Conservation (phyloP, 371 early-diverging fungal genomes). For the Smittium mucronatum region DNA sequence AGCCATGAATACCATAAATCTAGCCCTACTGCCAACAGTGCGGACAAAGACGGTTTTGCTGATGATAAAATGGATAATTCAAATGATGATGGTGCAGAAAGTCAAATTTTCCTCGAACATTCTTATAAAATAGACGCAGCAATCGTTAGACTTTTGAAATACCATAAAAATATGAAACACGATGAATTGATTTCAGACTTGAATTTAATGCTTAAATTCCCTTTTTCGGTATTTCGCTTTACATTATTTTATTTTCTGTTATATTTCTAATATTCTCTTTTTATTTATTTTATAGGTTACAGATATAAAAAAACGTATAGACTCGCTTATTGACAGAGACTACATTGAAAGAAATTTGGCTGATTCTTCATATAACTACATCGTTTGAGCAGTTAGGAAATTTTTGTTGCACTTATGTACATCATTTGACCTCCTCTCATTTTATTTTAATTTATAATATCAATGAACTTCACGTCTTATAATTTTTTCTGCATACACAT, state of each 20-base stretch:
- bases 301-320: slow-evolving; percentile 68
- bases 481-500: too few species aligned
- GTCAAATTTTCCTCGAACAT: slow-evolving; percentile 26
- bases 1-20: slow-evolving; percentile 15
- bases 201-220: slow-evolving; percentile 59
- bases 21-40: slow-evolving; percentile 6
- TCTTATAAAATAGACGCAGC: slow-evolving; percentile 82
- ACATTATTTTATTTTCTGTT: slow-evolving; percentile 26
- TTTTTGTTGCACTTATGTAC: too few species aligned
- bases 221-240: slow-evolving; percentile 25
- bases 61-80: slow-evolving; percentile 10
- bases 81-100: slow-evolving; percentile 15
- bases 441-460: too few species aligned
- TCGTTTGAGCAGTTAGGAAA: too few species aligned
- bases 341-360: slow-evolving; percentile 67
- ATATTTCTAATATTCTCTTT: slow-evolving; percentile 35
- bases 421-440: too few species aligned
- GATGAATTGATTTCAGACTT: slow-evolving; percentile 53
- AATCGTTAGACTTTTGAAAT: slow-evolving; percentile 89
- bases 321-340: slow-evolving; percentile 82
- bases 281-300: slow-evolving; percentile 23
- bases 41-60: neutral
- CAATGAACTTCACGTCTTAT: too few species aligned
- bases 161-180: slow-evolving; percentile 55
- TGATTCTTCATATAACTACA: slow-evolving; percentile 40